phyloP scores from a whole-genome alignment of 495 filamentous ascomycete genomes.

The Aspergillus mulundensis region DNA sequence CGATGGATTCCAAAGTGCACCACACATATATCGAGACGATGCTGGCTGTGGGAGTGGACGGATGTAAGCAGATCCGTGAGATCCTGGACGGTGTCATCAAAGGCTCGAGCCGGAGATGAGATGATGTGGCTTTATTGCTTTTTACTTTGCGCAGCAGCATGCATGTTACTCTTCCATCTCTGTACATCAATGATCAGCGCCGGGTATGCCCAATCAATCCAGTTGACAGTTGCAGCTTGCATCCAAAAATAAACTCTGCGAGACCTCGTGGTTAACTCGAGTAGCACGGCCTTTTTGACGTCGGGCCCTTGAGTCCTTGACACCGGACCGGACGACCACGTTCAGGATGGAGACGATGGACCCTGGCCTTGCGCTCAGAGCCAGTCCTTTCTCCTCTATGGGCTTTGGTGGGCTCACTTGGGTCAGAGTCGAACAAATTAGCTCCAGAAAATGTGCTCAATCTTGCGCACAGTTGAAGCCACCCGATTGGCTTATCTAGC shows the following conservation, averaged over 20 bases:
- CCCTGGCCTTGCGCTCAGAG: neutral
- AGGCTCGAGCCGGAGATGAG: slow-evolving; percentile 25
- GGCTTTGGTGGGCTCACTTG: neutral
- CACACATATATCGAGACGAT: slow-evolving; percentile 79
- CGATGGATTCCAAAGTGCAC: slow-evolving; percentile 80
- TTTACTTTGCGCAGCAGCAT: neutral
- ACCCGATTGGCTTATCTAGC: slow-evolving; percentile 5
- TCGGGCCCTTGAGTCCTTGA: neutral
- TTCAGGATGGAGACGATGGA: neutral
- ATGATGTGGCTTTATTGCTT: slow-evolving; percentile 9
- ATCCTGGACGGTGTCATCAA: slow-evolving; percentile 61
- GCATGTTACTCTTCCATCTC: neutral
- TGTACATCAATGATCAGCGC: slow-evolving; percentile 4
- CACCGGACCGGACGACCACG: neutral
- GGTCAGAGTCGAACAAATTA: neutral
- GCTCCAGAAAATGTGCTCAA: slow-evolving; percentile 33
- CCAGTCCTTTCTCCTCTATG: slow-evolving; percentile 1
- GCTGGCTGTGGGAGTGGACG: slow-evolving; percentile 86
- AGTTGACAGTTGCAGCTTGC: neutral
- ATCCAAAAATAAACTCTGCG: neutral
- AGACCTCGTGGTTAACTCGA: neutral
- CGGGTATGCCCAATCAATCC: neutral
- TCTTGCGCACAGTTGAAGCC: slow-evolving; percentile 19
- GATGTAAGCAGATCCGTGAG: slow-evolving; percentile 78
- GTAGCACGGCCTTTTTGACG: neutral